Conservation (phyloP, 2,329 filamentous ascomycete genomes). For the Alternaria consortialis region DNA sequence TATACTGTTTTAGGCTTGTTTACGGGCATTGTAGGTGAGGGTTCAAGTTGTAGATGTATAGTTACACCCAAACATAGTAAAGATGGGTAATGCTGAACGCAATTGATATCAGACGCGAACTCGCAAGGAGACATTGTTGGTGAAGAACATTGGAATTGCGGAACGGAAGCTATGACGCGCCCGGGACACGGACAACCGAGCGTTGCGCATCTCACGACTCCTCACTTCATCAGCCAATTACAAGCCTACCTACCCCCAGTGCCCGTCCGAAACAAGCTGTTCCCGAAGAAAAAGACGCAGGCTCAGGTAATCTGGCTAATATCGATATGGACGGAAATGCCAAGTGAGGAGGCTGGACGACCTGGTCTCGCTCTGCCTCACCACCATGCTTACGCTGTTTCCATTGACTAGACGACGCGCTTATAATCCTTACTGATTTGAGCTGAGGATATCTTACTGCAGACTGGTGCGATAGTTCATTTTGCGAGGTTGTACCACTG, state of each 20-base stretch:
- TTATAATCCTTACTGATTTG: constrained; percentile 5
- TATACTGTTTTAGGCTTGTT: neutral
- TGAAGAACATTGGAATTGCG: constrained; percentile 11
- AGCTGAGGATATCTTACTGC: constrained; percentile 12
- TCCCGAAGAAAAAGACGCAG: constrained; percentile 36
- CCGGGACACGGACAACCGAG: constrained; percentile 22
- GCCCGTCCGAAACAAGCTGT: constrained; percentile 35
- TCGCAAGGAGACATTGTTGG: neutral
- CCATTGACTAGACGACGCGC: constrained; percentile 11
- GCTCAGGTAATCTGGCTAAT: constrained; percentile 49
- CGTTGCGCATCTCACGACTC: constrained; percentile 33
- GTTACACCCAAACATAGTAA: neutral
- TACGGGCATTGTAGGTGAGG: neutral
- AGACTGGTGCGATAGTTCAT: constrained; percentile 14
- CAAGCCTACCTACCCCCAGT: constrained; percentile 29
- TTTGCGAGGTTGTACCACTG: constrained; percentile 23
- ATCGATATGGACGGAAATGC: constrained; percentile 37
- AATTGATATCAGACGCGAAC: neutral
- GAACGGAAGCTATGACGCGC: constrained; percentile 26
- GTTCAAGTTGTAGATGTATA: neutral
- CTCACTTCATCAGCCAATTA: constrained; percentile 45
- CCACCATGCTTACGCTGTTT: constrained; percentile 1
- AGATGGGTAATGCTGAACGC: neutral
- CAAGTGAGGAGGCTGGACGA: constrained; percentile 45
- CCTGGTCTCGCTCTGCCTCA: constrained; percentile 7